A percentile compares a stretch with the other conserved stretches of the same genome.
phyloP scores from a whole-genome alignment of 225 moss, liverwort and hornwort genomes.

The Ulota crispa region DNA sequence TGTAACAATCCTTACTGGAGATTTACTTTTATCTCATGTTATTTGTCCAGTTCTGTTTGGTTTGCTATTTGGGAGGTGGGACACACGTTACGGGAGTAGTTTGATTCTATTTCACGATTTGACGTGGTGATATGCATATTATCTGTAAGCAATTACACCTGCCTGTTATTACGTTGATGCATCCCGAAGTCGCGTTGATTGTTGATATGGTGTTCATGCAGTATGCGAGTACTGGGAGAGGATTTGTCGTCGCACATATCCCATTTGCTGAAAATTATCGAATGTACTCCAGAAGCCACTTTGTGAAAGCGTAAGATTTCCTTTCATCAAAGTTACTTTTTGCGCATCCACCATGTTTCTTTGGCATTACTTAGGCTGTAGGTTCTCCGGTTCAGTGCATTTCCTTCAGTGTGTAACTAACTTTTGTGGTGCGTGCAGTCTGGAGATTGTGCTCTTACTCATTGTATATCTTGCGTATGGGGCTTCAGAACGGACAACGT shows the following conservation, averaged over 20 bases:
- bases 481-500: constrained; percentile 50
- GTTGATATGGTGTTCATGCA: constrained; percentile 37
- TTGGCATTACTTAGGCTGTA: background rate
- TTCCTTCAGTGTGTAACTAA: constrained; percentile 9
- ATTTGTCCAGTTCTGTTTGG: background rate
- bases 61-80: background rate
- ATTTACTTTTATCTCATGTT: background rate
- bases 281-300: constrained; percentile 66
- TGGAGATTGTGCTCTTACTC: constrained; percentile 82
- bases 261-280: constrained; percentile 66
- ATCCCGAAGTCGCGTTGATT: background rate
- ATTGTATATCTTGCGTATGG: constrained; percentile 85
- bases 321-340: background rate
- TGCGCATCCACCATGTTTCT: background rate
- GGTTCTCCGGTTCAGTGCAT: background rate
- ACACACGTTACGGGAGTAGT: background rate
- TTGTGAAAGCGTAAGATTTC: constrained; percentile 63
- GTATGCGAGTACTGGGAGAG: constrained; percentile 65
- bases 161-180: background rate
- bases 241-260: constrained; percentile 63
- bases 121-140: background rate
- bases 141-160: background rate
- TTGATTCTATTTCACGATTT: background rate
- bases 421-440: constrained; percentile 53
- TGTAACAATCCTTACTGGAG: background rate